These are phyloP conservation scores for Xanthoparmelia taractica DNA, from an alignment of 495 filamentous ascomycete genomes.

Conservation along the genomic window DNA sequence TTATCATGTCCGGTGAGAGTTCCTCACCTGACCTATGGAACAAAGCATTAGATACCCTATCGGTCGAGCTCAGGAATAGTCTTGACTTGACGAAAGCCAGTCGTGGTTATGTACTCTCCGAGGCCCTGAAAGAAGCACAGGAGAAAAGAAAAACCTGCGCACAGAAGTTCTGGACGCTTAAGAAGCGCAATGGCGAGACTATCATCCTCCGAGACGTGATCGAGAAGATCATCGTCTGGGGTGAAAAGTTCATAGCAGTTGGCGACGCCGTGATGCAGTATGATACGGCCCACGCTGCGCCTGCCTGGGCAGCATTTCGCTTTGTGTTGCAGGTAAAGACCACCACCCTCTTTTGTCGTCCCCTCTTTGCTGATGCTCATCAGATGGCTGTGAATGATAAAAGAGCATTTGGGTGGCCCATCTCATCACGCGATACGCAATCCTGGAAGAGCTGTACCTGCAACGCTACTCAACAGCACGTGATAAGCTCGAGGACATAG, in stretches of 20 bases:
- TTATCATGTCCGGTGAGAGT: neutral
- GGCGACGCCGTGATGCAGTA: neutral
- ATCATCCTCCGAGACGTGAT: neutral
- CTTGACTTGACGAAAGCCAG: neutral
- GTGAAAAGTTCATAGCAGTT: neutral
- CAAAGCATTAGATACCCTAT: neutral
- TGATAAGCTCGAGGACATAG: constrained; percentile 10
- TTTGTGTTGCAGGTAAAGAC: neutral
- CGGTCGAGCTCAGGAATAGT: neutral
- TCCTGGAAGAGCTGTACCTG: constrained; percentile 19
- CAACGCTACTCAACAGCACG: neutral
- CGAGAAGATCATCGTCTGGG: neutral
- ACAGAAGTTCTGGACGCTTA: neutral
- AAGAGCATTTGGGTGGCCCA: constrained; percentile 8
- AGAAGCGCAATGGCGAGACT: neutral
- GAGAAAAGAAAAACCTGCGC: neutral
- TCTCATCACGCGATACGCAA: constrained; percentile 23
- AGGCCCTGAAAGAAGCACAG: neutral
- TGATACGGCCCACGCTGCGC: neutral
- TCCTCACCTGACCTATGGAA: neutral
- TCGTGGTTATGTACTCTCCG: neutral
- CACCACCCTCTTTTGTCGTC: neutral
- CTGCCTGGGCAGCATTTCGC: neutral
- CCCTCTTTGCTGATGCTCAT: neutral
- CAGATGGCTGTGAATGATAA: neutral